phyloP scores from a whole-genome alignment of 129 eudicot genomes.

The Ambrosia artemisiifolia region DNA sequence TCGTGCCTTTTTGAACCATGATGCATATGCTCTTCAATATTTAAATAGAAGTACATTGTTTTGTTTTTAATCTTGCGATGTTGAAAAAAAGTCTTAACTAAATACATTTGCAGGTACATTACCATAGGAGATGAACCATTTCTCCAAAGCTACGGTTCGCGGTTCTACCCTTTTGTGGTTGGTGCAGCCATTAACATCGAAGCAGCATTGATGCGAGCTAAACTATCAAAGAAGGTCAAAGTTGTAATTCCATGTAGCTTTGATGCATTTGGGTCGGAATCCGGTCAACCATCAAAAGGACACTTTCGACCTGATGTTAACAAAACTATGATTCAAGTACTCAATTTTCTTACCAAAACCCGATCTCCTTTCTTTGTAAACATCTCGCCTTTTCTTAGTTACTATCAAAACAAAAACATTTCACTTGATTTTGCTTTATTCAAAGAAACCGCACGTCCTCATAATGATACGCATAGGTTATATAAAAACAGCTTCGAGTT shows the following conservation, averaged over 20 bases:
- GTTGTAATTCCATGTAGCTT: slow-evolving; percentile 83
- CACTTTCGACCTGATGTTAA: slow-evolving; percentile 69
- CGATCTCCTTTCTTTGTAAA: slow-evolving; percentile 65
- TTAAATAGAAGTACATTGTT: background rate
- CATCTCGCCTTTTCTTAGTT: slow-evolving; percentile 70
- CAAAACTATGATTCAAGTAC: slow-evolving; percentile 79
- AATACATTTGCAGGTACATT: slow-evolving; percentile 54
- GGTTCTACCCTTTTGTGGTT: slow-evolving; percentile 68
- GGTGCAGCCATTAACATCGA: slow-evolving; percentile 90
- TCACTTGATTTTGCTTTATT: slow-evolving; percentile 76
- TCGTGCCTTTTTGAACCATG: no score
- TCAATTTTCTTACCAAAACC: slow-evolving; percentile 63
- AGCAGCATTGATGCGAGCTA: slow-evolving; percentile 68
- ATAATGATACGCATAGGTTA: slow-evolving; percentile 52
- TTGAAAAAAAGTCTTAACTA: background rate
- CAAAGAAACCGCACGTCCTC: slow-evolving; percentile 57
- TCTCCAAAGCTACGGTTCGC: slow-evolving; percentile 63
- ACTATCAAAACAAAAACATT: slow-evolving; percentile 63
- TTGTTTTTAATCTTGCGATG: background rate
- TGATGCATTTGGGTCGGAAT: slow-evolving; percentile 64
- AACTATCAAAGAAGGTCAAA: slow-evolving; percentile 54
- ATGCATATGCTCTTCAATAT: background rate
- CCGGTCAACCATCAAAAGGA: slow-evolving; percentile 66
- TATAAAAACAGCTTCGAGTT: slow-evolving; percentile 68
- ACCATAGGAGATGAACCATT: slow-evolving; percentile 89